These are phyloP conservation scores for Aspergillus sclerotioniger DNA, from an alignment of 495 filamentous ascomycete species.

Conservation along the genomic window DNA sequence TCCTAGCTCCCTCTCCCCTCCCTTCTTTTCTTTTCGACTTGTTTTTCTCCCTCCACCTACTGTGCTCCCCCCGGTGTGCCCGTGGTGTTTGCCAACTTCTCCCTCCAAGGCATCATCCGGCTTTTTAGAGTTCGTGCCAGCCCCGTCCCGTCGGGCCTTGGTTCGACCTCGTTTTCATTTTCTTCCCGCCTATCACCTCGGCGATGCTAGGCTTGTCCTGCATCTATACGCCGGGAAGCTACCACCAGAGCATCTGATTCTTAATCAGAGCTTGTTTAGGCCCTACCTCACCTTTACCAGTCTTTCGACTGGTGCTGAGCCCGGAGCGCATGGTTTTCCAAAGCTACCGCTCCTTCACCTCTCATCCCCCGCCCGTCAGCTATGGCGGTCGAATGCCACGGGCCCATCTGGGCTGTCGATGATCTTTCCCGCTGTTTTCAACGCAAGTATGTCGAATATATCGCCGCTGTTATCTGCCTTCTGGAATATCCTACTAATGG, in stretches of 20 bases:
- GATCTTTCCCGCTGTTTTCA: slow-evolving; percentile 89
- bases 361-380: slow-evolving; percentile 9
- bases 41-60: slow-evolving; percentile 3
- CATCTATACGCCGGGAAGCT: slow-evolving; percentile 8
- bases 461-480: not conserved
- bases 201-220: slow-evolving; percentile 32
- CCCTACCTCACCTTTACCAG: not conserved
- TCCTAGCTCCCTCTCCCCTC: too few species aligned
- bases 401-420: slow-evolving; percentile 81
- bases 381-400: slow-evolving; percentile 72
- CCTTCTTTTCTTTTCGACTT: slow-evolving; percentile 7
- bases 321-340: slow-evolving; percentile 8
- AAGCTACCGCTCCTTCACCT: slow-evolving; percentile 1
- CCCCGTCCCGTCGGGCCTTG: too few species aligned
- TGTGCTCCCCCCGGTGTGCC: not conserved
- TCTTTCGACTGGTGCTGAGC: not conserved
- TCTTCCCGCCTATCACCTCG: slow-evolving; percentile 9
- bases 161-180: slow-evolving; percentile 6
- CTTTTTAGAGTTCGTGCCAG: too few species aligned
- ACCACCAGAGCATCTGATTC: not conserved
- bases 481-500: slow-evolving; percentile 13
- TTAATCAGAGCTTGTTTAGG: not conserved
- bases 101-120: slow-evolving; percentile 1
- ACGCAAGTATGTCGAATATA: slow-evolving; percentile 64
- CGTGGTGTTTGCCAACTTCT: not conserved